phyloP scores from a whole-genome alignment of 331 rosid genomes.

The Rosa hybrid region DNA sequence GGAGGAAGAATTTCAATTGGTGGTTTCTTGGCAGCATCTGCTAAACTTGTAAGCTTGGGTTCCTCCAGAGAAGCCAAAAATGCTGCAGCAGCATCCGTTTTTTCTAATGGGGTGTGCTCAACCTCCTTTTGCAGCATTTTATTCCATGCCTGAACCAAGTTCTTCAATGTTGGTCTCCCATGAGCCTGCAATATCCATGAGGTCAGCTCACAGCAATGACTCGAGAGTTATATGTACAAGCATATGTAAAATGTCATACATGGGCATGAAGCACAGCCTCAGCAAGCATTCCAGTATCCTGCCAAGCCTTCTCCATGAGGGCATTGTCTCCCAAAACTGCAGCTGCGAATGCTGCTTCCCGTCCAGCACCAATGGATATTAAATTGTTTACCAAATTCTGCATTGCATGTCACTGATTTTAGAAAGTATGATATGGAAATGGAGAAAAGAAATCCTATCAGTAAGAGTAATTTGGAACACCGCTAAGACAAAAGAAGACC shows the following conservation, averaged over 20 bases:
- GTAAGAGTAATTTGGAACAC: background rate
- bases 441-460: background rate
- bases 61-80: constrained; percentile 90
- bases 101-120: constrained; percentile 61
- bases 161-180: constrained; percentile 89
- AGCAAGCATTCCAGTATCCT: constrained; percentile 97
- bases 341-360: constrained; percentile 96
- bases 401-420: constrained; percentile 26
- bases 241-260: constrained; percentile 43
- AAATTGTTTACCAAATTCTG: constrained; percentile 86
- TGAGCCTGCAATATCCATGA: constrained; percentile 67
- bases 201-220: constrained; percentile 31
- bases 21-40: constrained; percentile 86
- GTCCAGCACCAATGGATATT: constrained; percentile 83
- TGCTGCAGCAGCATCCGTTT: constrained; percentile 87
- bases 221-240: background rate
- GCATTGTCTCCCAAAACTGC: constrained; percentile 94
- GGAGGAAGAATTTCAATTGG: constrained; percentile 95
- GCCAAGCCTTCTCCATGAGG: constrained; percentile 98
- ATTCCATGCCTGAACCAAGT: constrained; percentile 90
- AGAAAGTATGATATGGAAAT: constrained; percentile 16
- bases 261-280: constrained; percentile 99
- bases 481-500: background rate
- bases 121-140: constrained; percentile 84
- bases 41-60: constrained; percentile 89